Conservation (phyloP, 441 rosid genomes). For the Lepidium campestre region DNA sequence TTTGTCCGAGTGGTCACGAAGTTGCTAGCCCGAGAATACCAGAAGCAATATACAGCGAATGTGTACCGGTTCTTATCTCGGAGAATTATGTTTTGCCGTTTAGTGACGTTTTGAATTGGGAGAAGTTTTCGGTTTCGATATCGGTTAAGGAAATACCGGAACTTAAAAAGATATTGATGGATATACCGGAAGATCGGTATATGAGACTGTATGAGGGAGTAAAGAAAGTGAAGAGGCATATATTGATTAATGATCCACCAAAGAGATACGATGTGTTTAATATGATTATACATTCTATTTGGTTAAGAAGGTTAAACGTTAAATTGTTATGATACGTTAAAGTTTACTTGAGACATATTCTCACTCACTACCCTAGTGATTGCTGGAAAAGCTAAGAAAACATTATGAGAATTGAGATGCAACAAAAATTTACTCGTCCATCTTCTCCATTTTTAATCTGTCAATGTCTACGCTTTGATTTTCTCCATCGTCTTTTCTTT, state of each 20-base stretch:
- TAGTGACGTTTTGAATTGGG: conserved; percentile 59
- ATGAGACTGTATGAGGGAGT: conserved; percentile 32
- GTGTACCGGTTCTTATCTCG: conserved; percentile 62
- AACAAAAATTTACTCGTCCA: not conserved
- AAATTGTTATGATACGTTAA: conserved; percentile 5
- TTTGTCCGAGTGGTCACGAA: conserved; percentile 58
- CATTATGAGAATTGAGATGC: too few species aligned
- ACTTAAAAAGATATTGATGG: conserved; percentile 42
- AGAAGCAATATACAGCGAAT: conserved; percentile 54
- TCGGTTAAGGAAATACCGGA: conserved; percentile 41
- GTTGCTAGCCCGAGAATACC: conserved; percentile 47
- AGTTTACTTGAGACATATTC: not conserved
- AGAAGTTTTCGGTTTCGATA: conserved; percentile 42
- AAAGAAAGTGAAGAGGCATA: conserved; percentile 44
- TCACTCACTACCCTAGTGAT: not conserved
- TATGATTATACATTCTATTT: conserved; percentile 56
- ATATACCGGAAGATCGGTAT: conserved; percentile 35
- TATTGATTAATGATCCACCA: conserved; percentile 46
- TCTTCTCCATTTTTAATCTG: not conserved
- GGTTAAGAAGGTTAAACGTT: conserved; percentile 59
- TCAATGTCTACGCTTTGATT: not conserved
- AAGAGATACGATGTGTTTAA: conserved; percentile 52
- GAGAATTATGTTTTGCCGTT: conserved; percentile 42
- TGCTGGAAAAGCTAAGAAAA: not conserved
- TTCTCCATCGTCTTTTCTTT: not conserved